phyloP scores from a whole-genome alignment of 2,329 filamentous ascomycete genomes.

The Ophiocordyceps polyrhachis-furcata region DNA sequence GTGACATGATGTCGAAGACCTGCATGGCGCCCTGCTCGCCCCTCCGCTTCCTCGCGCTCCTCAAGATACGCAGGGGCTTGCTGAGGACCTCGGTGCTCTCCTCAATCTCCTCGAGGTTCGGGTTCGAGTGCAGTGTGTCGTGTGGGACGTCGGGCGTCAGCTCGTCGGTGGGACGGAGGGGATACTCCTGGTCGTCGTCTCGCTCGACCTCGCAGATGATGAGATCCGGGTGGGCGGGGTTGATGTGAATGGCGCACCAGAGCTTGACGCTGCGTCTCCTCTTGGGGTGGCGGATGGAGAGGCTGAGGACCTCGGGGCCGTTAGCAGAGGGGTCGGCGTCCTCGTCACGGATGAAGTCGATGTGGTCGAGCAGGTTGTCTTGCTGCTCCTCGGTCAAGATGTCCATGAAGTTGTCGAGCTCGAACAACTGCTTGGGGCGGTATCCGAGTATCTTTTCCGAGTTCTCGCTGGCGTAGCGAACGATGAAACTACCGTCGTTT shows the following conservation, averaged over 20 bases:
- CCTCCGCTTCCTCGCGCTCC: constrained; percentile 54
- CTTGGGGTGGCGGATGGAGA: constrained; percentile 46
- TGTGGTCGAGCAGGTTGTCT: constrained; percentile 67
- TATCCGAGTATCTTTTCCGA: constrained; percentile 58
- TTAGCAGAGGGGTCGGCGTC: constrained; percentile 56
- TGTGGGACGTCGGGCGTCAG: constrained; percentile 43
- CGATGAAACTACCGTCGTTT: constrained; percentile 44
- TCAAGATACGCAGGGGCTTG: constrained; percentile 57
- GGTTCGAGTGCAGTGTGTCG: constrained; percentile 55
- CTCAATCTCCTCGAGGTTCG: constrained; percentile 53
- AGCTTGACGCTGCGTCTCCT: constrained; percentile 41
- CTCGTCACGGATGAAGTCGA: constrained; percentile 76
- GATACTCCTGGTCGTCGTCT: constrained; percentile 55
- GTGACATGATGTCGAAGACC: constrained; percentile 80
- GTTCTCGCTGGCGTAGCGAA: constrained; percentile 68
- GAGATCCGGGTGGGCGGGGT: constrained; percentile 45
- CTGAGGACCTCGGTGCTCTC: constrained; percentile 61
- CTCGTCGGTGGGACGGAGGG: constrained; percentile 44
- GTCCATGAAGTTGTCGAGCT: constrained; percentile 57
- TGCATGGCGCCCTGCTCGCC: constrained; percentile 75
- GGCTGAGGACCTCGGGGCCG: constrained; percentile 70
- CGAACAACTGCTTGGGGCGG: constrained; percentile 57
- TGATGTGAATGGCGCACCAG: constrained; percentile 77
- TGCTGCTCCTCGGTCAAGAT: constrained; percentile 69
- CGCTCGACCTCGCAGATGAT: constrained; percentile 80